phyloP scores from a whole-genome alignment of 2,329 filamentous ascomycete species.

The Paradendryphiella salina region DNA sequence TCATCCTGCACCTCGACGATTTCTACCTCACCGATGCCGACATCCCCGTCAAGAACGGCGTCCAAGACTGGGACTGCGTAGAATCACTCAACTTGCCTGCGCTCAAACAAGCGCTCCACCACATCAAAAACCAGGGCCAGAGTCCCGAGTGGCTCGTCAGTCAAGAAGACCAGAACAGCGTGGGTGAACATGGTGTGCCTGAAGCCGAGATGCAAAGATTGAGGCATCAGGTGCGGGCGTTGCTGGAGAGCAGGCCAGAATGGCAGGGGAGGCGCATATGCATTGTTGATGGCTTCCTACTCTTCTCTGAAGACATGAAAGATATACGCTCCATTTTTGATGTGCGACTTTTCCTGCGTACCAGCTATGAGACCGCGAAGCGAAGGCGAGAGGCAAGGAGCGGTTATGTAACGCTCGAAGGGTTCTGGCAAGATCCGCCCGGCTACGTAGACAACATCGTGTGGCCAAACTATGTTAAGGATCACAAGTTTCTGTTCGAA shows the following conservation, averaged over 20 bases:
- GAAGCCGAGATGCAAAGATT: conserved; percentile 45
- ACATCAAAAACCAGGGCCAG: conserved; percentile 70
- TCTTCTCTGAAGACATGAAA: conserved; percentile 66
- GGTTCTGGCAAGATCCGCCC: conserved; percentile 93
- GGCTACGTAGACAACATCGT: conserved; percentile 94
- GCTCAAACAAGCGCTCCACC: conserved; percentile 67
- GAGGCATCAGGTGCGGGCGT: conserved; percentile 17
- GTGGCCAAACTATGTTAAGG: conserved; percentile 88
- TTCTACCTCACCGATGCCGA: conserved; percentile 84
- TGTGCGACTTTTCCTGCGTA: conserved; percentile 76
- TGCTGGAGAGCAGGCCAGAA: conserved; percentile 11
- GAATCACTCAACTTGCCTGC: conserved; percentile 72
- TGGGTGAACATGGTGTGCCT: conserved; percentile 48
- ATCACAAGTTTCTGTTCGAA: conserved; percentile 80
- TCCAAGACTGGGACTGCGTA: conserved; percentile 91
- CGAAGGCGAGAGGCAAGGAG: conserved; percentile 67
- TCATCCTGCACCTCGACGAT: conserved; percentile 93
- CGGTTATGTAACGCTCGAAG: conserved; percentile 77
- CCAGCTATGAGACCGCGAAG: conserved; percentile 64
- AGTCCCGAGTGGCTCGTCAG: conserved; percentile 55
- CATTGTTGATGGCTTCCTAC: conserved; percentile 85
- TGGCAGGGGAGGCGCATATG: conserved; percentile 50
- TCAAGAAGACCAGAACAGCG: conserved; percentile 63
- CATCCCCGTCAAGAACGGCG: conserved; percentile 56
- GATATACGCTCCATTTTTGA: conserved; percentile 65